Conservation (phyloP, 805 yeast genomes). For the Starmerella ratchasimensis region DNA sequence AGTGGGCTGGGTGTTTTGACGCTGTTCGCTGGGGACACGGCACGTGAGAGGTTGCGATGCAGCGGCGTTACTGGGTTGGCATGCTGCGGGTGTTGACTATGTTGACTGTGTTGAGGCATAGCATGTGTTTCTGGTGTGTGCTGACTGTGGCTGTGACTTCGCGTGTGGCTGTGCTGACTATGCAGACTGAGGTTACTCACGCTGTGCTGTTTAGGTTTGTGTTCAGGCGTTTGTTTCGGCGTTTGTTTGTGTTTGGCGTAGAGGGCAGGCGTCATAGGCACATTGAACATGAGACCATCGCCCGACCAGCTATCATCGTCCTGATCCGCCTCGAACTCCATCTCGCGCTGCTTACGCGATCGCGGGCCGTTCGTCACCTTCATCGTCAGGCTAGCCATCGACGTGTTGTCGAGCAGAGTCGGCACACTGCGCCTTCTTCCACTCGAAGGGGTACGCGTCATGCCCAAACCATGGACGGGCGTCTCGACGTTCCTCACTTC, state of each 20-base stretch:
- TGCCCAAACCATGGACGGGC: too few relatives aligned
- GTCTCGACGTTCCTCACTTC: too few relatives aligned
- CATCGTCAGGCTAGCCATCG: conserved; percentile 21
- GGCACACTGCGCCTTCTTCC: conserved; percentile 14
- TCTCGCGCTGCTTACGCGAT: conserved; percentile 24
- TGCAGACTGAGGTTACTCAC: too few relatives aligned
- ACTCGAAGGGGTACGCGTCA: too few relatives aligned
- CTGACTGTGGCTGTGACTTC: too few relatives aligned
- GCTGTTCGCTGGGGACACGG: neutral
- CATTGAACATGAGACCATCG: conserved; percentile 43
- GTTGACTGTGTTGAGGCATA: neutral
- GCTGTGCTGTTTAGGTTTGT: neutral
- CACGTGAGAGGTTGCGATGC: too few relatives aligned
- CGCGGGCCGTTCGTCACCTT: conserved; percentile 12
- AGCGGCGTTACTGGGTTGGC: neutral
- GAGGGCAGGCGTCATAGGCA: conserved; percentile 48
- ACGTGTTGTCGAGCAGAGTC: conserved; percentile 16
- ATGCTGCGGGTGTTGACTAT: neutral
- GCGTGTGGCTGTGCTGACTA: too few relatives aligned
- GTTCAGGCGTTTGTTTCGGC: neutral
- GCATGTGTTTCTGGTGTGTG: too few relatives aligned
- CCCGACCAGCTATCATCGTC: conserved; percentile 45
- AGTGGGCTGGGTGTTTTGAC: neutral
- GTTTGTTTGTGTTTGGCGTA: conserved; percentile 23
- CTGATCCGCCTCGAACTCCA: conserved; percentile 27